Evolutionary conservation across 192 early-diverging fungal genomes (phyloP), one percentile per base, ranked within the genome.

Genomic region (Linnemannia schmuckeri): DNA sequence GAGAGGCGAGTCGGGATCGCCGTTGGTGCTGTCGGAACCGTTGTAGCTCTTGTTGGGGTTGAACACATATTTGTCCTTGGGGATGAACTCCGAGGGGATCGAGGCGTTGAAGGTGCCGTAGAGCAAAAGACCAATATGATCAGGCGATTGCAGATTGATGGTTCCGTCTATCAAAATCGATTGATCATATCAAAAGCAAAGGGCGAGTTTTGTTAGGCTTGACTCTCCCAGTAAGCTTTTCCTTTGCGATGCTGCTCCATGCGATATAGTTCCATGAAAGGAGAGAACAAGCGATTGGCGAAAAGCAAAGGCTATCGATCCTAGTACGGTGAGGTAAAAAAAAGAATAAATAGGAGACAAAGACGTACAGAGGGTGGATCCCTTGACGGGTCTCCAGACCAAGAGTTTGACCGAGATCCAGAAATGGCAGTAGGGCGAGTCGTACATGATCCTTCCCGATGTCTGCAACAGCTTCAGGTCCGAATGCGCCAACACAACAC

Each of bases 81-180:
- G 95, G 55, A 99, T 96, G 76, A 94, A 90, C 74, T 95, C 94
- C 22, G 94, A 91, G 6, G 98, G 94, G 49, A 99, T 98, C 22
- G 97, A 97, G 33, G 97, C 98, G 80, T 99, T 99, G 91, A 99
- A 98, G 12, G 97, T 95, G 55, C 97, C 96, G 88, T 97, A 97
- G 71, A 99, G 91, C 66, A 99, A 91, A 37, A 98, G 90, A 82
- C 97, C 98, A 83, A 99, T 96, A 78, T 99, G 98, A 87, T 97
- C 97, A 9, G 96, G 92, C 66, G 97, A 98, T 69, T 98, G 96
- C 71, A 98, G 94, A 89, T 97, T 99, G 81, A 99, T 97, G 10
- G 94, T 89, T 68, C 95, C 96, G 42, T 90, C 95, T 96, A 84
- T 54, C 7, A 76, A 7, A n/a, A 57, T 44, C 35, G 49, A 52